A percentile compares a stretch with the other conserved stretches of the same genome.
Conservation (phyloP, 2,329 filamentous ascomycete species). For the Talaromyces sp. region DNA sequence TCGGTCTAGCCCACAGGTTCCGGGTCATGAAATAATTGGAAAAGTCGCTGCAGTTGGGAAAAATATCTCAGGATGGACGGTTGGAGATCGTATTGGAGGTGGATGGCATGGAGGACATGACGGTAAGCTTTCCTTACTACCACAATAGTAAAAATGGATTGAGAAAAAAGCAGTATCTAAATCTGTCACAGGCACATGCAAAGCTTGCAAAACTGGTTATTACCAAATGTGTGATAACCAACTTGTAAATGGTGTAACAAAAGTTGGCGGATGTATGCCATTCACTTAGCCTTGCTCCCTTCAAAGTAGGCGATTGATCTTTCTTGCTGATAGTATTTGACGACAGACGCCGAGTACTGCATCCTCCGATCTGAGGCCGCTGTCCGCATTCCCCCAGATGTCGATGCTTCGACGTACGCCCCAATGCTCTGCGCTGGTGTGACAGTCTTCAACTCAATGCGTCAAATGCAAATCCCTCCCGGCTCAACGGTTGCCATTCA, state of each 20-base stretch:
- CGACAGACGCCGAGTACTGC: slow-evolving; percentile 38
- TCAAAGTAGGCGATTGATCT: neutral
- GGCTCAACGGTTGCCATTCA: slow-evolving; percentile 65
- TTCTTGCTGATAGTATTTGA: neutral
- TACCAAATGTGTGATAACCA: slow-evolving; percentile 65
- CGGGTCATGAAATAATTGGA: slow-evolving; percentile 69
- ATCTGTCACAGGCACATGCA: slow-evolving; percentile 50
- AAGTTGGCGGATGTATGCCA: slow-evolving; percentile 58
- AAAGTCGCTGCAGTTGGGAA: slow-evolving; percentile 58
- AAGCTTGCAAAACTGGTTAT: slow-evolving; percentile 56
- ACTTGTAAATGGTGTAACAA: slow-evolving; percentile 60
- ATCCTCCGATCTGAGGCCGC: slow-evolving; percentile 34
- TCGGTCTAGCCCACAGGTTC: slow-evolving; percentile 49
- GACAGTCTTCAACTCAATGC: slow-evolving; percentile 53
- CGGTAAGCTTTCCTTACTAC: slow-evolving; percentile 17
- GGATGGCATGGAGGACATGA: slow-evolving; percentile 60
- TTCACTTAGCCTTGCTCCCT: neutral
- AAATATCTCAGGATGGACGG: slow-evolving; percentile 49
- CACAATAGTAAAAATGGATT: neutral
- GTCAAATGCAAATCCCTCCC: slow-evolving; percentile 52
- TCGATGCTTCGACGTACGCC: slow-evolving; percentile 42
- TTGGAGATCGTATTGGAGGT: slow-evolving; percentile 63
- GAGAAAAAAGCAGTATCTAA: neutral
- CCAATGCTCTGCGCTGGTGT: slow-evolving; percentile 36
- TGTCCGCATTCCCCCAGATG: slow-evolving; percentile 44